Evolutionary conservation across 2,329 filamentous ascomycete species (phyloP).

Genomic region (Microcyclospora tardicrescens): DNA sequence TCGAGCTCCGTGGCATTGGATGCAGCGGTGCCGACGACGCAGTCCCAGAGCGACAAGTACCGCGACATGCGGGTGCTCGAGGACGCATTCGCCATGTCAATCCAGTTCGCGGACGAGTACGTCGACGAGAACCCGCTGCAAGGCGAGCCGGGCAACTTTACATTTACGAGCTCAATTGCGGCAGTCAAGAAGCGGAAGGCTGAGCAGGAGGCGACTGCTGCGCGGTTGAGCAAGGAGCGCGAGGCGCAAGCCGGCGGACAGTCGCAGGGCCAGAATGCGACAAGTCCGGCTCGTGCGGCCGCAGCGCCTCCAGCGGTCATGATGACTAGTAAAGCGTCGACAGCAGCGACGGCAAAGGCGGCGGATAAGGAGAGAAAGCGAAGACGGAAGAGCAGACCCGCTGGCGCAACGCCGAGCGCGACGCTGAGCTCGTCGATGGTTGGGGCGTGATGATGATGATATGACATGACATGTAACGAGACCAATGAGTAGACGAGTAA

Average conservation of each 20-base stretch:
- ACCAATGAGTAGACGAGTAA: too few species aligned
- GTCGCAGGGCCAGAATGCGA: background rate
- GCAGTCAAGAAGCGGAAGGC: conserved; percentile 30
- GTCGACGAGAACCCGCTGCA: conserved; percentile 51
- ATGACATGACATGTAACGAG: too few species aligned
- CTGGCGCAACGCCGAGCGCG: too few species aligned
- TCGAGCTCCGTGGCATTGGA: conserved; percentile 16
- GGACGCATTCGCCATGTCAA: conserved; percentile 17
- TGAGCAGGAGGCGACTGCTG: conserved; percentile 21
- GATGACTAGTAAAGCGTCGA: too few species aligned
- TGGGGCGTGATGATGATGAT: too few species aligned
- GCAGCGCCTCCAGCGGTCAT: background rate
- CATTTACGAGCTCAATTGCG: conserved; percentile 36
- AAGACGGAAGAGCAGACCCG: too few species aligned
- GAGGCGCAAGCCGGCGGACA: conserved; percentile 18
- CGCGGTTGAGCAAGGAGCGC: conserved; percentile 2
- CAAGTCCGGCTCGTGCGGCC: too few species aligned
- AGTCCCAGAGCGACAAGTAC: conserved; percentile 1
- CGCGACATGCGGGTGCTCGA: conserved; percentile 27
- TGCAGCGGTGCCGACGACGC: conserved; percentile 5
- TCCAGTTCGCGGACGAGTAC: conserved; percentile 46
- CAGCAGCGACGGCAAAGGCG: too few species aligned
- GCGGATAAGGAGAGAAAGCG: background rate
- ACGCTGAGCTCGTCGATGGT: too few species aligned
- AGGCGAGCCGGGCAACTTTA: conserved; percentile 51